Conservation (phyloP, 1,139 yeast species). For the Pneumocystis sp. region DNA sequence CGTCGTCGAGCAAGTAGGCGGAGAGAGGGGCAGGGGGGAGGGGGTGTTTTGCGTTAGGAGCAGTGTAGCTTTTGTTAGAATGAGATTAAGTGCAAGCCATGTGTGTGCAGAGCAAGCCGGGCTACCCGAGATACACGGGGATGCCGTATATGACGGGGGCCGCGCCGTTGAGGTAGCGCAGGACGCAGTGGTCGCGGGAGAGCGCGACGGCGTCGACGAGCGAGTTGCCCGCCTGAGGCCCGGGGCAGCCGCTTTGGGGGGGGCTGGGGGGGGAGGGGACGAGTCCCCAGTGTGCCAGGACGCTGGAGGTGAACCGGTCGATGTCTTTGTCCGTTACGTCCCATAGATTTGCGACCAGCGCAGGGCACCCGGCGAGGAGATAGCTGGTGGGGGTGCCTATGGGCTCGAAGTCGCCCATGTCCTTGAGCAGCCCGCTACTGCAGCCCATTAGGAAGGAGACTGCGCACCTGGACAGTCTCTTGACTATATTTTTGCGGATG, state of each 20-base stretch:
- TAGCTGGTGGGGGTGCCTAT: conserved; percentile 66
- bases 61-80: not conserved
- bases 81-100: too few species aligned
- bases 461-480: conserved; percentile 35
- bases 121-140: conserved; percentile 28
- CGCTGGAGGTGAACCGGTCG: conserved; percentile 46
- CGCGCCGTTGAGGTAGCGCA: conserved; percentile 59
- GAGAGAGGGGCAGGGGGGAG: too few species aligned
- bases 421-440: conserved; percentile 57
- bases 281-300: conserved; percentile 16
- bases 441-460: conserved; percentile 80
- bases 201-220: conserved; percentile 39
- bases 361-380: conserved; percentile 64
- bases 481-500: conserved; percentile 38
- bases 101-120: not conserved
- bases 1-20: not conserved
- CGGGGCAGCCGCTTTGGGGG: conserved; percentile 35
- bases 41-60: too few species aligned
- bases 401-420: conserved; percentile 51
- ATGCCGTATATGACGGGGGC: conserved; percentile 71
- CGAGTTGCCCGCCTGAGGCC: conserved; percentile 13
- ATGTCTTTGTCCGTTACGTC: conserved; percentile 95
- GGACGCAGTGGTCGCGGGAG: conserved; percentile 49
- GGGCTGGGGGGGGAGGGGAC: conserved; percentile 34
- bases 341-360: conserved; percentile 81